Conservation (phyloP, 2,329 filamentous ascomycete genomes). For the Arachnomyces sp. region DNA sequence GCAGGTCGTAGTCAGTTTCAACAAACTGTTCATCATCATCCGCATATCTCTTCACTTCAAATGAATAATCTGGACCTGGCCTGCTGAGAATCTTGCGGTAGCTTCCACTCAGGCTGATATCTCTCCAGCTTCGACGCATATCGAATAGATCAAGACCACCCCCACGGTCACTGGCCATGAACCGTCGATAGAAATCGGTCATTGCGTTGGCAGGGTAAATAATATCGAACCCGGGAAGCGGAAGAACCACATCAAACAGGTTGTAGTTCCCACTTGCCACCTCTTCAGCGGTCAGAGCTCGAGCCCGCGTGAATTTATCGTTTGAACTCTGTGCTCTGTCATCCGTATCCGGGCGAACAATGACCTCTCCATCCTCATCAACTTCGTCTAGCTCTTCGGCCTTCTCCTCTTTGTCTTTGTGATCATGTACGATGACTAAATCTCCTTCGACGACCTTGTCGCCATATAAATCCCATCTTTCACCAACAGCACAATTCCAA, state of each 20-base stretch:
- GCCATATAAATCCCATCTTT: slow-evolving; percentile 71
- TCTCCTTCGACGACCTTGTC: slow-evolving; percentile 73
- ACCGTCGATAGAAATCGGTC: slow-evolving; percentile 72
- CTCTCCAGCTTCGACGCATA: slow-evolving; percentile 80
- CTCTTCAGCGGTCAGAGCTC: slow-evolving; percentile 69
- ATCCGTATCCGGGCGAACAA: slow-evolving; percentile 53
- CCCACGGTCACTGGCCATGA: slow-evolving; percentile 75
- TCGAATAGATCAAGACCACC: slow-evolving; percentile 72
- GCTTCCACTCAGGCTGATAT: slow-evolving; percentile 78
- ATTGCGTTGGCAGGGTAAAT: slow-evolving; percentile 78
- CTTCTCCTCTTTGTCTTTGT: slow-evolving; percentile 30
- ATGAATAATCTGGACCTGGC: slow-evolving; percentile 56
- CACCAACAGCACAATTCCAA: slow-evolving; percentile 81
- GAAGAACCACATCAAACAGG: slow-evolving; percentile 84
- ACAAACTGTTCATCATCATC: slow-evolving; percentile 72
- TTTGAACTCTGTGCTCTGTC: slow-evolving; percentile 49
- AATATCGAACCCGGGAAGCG: slow-evolving; percentile 85
- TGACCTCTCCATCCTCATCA: slow-evolving; percentile 58
- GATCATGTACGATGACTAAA: slow-evolving; percentile 62
- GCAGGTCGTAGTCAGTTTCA: slow-evolving; percentile 71
- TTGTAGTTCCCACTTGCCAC: slow-evolving; percentile 66
- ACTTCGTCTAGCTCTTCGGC: slow-evolving; percentile 30
- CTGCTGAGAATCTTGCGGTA: slow-evolving; percentile 79
- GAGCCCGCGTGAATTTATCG: slow-evolving; percentile 60
- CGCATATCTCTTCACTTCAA: slow-evolving; percentile 62